phyloP scores from a whole-genome alignment of 169 alveolate species.

The Plasmodium vivax region DNA sequence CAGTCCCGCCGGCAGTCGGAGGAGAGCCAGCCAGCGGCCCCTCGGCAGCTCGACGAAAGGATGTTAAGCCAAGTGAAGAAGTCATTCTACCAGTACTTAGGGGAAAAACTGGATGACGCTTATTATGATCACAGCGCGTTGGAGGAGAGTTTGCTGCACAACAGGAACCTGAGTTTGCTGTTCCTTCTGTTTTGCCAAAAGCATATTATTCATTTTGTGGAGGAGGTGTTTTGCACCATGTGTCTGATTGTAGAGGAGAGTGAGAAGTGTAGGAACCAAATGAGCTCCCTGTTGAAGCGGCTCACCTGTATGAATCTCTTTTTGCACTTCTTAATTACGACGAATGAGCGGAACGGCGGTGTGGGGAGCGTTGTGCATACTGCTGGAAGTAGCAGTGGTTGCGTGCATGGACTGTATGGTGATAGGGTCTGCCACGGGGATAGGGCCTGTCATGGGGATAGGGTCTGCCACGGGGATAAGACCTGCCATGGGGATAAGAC shows the following conservation, averaged over 20 bases:
- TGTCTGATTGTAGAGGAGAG: neutral
- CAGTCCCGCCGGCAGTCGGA: neutral
- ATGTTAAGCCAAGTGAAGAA: conserved; percentile 23
- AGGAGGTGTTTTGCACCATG: conserved; percentile 9
- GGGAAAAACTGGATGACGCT: conserved; percentile 15
- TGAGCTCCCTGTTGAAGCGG: conserved; percentile 7
- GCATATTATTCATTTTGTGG: conserved; percentile 25
- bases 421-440: neutral
- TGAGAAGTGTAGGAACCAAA: neutral
- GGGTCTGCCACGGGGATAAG: neutral
- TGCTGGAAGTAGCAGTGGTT: neutral
- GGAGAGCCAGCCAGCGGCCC: neutral
- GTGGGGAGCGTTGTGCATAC: neutral
- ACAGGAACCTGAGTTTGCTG: conserved; percentile 4
- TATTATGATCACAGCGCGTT: neutral
- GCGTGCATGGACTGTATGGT: neutral
- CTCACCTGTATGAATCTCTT: conserved; percentile 22
- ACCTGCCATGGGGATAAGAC: neutral
- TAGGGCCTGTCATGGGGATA: no score
- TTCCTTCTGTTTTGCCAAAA: conserved; percentile 37
- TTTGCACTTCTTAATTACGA: conserved; percentile 2
- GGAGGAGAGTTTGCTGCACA: conserved; percentile 30
- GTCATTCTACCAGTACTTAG: conserved; percentile 7
- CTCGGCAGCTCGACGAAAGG: neutral
- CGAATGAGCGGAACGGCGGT: conserved; percentile 11